phyloP scores from a whole-genome alignment of 768 basidiomycete species.

The Lyophyllum atratum region DNA sequence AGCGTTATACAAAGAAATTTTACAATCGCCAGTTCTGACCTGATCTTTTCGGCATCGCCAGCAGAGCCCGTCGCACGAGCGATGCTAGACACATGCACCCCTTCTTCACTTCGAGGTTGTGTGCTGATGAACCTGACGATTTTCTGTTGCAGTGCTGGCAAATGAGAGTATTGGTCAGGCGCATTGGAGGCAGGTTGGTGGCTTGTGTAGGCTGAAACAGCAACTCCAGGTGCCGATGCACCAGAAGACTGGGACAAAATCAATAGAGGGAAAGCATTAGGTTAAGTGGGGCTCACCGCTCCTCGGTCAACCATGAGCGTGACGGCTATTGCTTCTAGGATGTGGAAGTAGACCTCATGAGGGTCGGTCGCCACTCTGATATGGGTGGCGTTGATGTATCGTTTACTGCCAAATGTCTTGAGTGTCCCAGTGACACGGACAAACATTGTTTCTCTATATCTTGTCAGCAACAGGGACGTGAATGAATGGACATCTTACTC shows the following conservation, averaged over 20 bases:
- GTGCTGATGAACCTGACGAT: conserved; percentile 70
- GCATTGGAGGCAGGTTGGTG: conserved; percentile 26
- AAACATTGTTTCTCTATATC: conserved; percentile 67
- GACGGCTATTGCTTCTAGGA: conserved; percentile 72
- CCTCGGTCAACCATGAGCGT: conserved; percentile 69
- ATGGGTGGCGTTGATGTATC: conserved; percentile 78
- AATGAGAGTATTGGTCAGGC: conserved; percentile 51
- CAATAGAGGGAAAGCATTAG: neutral
- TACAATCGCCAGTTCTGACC: conserved; percentile 44
- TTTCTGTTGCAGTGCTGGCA: conserved; percentile 59
- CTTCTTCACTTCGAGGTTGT: conserved; percentile 52
- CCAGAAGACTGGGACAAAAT: conserved; percentile 30
- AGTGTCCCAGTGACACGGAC: conserved; percentile 81
- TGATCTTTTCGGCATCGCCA: conserved; percentile 59
- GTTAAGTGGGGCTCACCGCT: conserved; percentile 43
- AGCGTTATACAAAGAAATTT: neutral
- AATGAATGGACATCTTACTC: conserved; percentile 28
- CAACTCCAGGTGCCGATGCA: conserved; percentile 15
- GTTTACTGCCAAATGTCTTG: conserved; percentile 79
- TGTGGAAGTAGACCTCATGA: conserved; percentile 83
- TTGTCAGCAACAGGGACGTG: conserved; percentile 1
- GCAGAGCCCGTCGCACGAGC: conserved; percentile 57
- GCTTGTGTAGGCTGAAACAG: conserved; percentile 45
- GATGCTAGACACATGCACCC: conserved; percentile 74
- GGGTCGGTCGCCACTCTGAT: conserved; percentile 69